phyloP scores from a whole-genome alignment of 23 red algal species.

The Cyanidium caldarium region DNA sequence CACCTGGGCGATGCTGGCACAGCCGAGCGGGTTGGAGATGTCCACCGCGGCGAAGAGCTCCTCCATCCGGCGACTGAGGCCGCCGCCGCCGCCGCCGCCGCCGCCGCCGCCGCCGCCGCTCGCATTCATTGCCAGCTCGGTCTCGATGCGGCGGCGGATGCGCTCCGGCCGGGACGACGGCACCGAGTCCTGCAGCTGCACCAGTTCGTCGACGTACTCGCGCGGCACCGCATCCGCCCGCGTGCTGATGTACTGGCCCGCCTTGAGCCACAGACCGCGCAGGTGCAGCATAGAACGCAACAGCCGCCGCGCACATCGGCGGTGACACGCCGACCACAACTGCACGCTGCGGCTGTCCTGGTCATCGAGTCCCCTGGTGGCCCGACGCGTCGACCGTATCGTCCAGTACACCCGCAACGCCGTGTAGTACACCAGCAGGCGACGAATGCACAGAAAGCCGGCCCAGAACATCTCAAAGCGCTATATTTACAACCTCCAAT shows the following conservation, averaged over 20 bases:
- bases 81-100: no score
- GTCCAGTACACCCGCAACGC: slow-evolving; percentile 11
- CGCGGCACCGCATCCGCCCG: slow-evolving; percentile 51
- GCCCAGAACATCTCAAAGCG: neutral
- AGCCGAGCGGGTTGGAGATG: slow-evolving; percentile 17
- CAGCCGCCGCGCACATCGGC: neutral
- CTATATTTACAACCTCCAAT: no score
- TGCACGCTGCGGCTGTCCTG: neutral
- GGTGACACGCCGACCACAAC: slow-evolving; percentile 8
- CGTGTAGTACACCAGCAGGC: slow-evolving; percentile 8
- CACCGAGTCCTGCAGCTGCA: slow-evolving; percentile 46
- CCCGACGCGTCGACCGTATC: neutral
- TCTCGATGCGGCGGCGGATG: slow-evolving; percentile 20
- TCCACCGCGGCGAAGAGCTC: slow-evolving; percentile 36
- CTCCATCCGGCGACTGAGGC: no score
- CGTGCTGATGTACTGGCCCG: slow-evolving; percentile 44
- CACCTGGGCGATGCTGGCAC: slow-evolving; percentile 66
- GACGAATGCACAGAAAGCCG: neutral
- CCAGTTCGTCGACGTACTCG: slow-evolving; percentile 43
- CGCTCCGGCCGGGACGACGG: slow-evolving; percentile 20
- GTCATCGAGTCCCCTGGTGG: neutral
- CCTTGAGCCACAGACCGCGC: slow-evolving; percentile 63
- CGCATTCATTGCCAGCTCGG: neutral
- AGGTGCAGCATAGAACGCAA: slow-evolving; percentile 9
- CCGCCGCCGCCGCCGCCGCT: neutral